These are phyloP conservation scores for Chaetomium globosum DNA, from an alignment of 2,329 filamentous ascomycete genomes.

Conservation along the genomic window DNA sequence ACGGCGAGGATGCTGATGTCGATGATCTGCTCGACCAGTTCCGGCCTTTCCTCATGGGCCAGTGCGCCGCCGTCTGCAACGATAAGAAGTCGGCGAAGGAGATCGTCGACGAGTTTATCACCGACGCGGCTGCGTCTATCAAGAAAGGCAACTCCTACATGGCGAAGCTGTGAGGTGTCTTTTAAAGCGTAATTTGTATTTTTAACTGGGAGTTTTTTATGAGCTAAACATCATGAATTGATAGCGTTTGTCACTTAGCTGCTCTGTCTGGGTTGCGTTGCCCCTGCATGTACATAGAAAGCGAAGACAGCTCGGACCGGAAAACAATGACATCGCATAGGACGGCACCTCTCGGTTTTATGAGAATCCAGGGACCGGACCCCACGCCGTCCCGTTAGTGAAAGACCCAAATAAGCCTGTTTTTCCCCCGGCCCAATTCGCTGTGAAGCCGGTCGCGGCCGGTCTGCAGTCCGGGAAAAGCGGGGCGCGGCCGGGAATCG, in stretches of 20 bases:
- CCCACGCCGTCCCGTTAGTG: background rate
- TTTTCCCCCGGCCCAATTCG: background rate
- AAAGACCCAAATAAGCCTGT: constrained; percentile 12
- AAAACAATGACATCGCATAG: background rate
- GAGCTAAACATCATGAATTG: constrained; percentile 12
- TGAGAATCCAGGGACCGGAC: background rate
- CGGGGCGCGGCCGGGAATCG: constrained; percentile 13
- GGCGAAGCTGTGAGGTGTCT: constrained; percentile 63
- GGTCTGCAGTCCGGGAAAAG: constrained; percentile 20
- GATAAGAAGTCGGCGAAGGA: constrained; percentile 89
- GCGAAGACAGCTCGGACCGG: background rate
- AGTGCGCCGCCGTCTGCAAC: constrained; percentile 90
- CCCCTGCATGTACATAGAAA: background rate
- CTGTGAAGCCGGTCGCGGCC: constrained; percentile 6
- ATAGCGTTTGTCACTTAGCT: constrained; percentile 2
- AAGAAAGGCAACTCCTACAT: constrained; percentile 58
- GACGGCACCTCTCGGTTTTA: background rate
- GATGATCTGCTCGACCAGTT: constrained; percentile 92
- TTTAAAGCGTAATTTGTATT: constrained; percentile 1
- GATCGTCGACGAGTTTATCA: constrained; percentile 92
- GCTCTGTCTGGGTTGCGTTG: background rate
- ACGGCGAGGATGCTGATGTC: constrained; percentile 66
- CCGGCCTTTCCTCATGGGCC: constrained; percentile 92
- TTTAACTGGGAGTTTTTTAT: constrained; percentile 11
- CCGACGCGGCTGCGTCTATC: constrained; percentile 73